A percentile compares a stretch with the other conserved stretches of the same genome.
Evolutionary conservation across 1,284 basidiomycete genomes (phyloP).

Genomic region (Violaceomyces palustris): DNA sequence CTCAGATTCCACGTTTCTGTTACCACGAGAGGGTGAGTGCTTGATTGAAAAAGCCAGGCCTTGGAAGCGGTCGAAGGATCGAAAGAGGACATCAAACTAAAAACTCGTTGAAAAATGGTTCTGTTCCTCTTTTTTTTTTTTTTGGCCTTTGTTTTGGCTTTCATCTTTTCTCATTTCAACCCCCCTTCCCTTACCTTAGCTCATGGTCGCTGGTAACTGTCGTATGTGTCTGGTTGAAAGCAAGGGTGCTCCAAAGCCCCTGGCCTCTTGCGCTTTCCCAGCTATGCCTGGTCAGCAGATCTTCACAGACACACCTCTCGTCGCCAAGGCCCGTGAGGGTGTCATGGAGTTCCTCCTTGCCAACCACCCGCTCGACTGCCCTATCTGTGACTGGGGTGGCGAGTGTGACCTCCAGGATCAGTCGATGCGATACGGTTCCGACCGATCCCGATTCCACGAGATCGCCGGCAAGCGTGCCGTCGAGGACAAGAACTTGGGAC

Average conservation of each 20-base stretch:
- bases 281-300: slow-evolving; percentile 96
- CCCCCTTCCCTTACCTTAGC: too few species aligned
- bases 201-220: slow-evolving; percentile 51
- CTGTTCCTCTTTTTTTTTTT: too few species aligned
- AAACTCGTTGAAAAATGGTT: too few species aligned
- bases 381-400: slow-evolving; percentile 75
- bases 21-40: slow-evolving; percentile 73
- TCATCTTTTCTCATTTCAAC: too few species aligned
- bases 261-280: slow-evolving; percentile 75
- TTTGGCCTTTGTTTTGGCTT: too few species aligned
- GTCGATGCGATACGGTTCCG: slow-evolving; percentile 97
- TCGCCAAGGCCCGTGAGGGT: slow-evolving; percentile 83
- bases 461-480: slow-evolving; percentile 95
- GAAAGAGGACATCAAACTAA: too few species aligned
- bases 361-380: slow-evolving; percentile 97
- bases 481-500: slow-evolving; percentile 97
- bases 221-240: slow-evolving; percentile 87
- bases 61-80: neutral
- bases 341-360: slow-evolving; percentile 98
- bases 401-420: slow-evolving; percentile 99
- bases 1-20: slow-evolving; percentile 65
- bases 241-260: slow-evolving; percentile 85
- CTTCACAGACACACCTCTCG: slow-evolving; percentile 88
- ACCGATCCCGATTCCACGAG: slow-evolving; percentile 96
- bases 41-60: too few species aligned